Conservation (phyloP, 306 rosid species). For the Myrica gale region DNA sequence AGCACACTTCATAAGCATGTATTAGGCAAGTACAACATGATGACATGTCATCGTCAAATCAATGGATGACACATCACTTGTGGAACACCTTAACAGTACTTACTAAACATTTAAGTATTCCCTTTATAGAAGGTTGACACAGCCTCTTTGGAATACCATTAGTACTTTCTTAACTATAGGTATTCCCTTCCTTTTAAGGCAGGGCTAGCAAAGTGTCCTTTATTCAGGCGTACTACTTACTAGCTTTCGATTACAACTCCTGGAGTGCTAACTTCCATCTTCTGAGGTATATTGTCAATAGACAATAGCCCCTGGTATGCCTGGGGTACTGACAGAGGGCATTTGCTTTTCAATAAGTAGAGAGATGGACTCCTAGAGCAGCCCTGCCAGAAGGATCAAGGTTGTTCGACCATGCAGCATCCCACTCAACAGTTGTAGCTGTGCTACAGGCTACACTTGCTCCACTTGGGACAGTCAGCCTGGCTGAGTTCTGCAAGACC, state of each 20-base stretch:
- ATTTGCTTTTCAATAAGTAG: constrained; percentile 55
- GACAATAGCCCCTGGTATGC: constrained; percentile 52
- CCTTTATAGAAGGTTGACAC: not conserved
- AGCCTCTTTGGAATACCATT: constrained; percentile 2
- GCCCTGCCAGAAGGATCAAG: constrained; percentile 98
- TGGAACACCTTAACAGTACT: constrained; percentile 11
- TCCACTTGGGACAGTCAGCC: constrained; percentile 89
- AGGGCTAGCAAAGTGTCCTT: not conserved
- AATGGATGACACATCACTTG: not conserved
- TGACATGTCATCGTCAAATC: not conserved
- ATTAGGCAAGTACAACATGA: not conserved
- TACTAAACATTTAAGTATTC: constrained; percentile 7
- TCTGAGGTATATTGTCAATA: constrained; percentile 44
- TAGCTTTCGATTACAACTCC: constrained; percentile 59
- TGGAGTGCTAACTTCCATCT: constrained; percentile 39
- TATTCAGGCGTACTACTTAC: constrained; percentile 11
- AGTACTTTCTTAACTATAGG: not conserved
- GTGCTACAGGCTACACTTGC: constrained; percentile 95
- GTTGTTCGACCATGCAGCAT: constrained; percentile 78
- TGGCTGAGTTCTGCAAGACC: constrained; percentile 72
- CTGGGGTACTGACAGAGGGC: constrained; percentile 18
- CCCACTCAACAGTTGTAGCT: constrained; percentile 93
- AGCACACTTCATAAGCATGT: constrained; percentile 13
- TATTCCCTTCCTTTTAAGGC: not conserved
- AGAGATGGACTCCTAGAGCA: constrained; percentile 72